These are phyloP conservation scores for Chaetomium fimeti DNA, from an alignment of 495 filamentous ascomycete species.

Conservation along the genomic window DNA sequence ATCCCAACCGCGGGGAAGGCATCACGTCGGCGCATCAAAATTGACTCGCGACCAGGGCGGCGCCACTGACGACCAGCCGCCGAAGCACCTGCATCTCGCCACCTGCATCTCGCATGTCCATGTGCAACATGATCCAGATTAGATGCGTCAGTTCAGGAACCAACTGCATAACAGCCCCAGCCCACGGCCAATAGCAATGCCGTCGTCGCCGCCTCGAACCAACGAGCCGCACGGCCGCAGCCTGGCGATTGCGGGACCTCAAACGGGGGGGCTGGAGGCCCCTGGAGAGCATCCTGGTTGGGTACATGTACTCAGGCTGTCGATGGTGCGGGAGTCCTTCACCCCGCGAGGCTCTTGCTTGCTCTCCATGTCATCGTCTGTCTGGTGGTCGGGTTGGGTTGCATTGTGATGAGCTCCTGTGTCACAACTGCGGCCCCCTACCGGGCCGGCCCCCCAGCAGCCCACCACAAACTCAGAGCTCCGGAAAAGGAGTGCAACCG, in stretches of 20 bases:
- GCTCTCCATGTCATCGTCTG: neutral
- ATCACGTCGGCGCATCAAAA: neutral
- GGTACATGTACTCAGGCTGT: too few species aligned
- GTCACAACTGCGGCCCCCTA: too few species aligned
- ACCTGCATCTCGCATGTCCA: conserved; percentile 10
- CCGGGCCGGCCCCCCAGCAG: too few species aligned
- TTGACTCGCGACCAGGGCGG: neutral
- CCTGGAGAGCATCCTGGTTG: too few species aligned
- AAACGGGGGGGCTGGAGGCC: too few species aligned
- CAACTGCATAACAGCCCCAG: conserved; percentile 6
- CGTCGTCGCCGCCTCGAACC: neutral
- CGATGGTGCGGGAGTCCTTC: too few species aligned
- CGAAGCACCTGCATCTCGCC: conserved; percentile 7
- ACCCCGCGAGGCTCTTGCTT: too few species aligned
- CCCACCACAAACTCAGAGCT: neutral
- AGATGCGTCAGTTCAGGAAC: neutral
- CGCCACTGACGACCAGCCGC: neutral
- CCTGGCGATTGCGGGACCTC: neutral
- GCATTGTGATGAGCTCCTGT: too few species aligned
- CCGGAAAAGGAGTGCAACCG: too few species aligned
- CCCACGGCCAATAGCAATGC: conserved; percentile 38
- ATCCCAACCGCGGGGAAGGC: neutral
- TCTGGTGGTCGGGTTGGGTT: too few species aligned
- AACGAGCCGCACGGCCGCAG: conserved; percentile 20
- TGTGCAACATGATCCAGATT: neutral